Evolutionary conservation across 106 monocot species (phyloP), one percentile per base, ranked within the genome.

Genomic region (Xerophyta viscosa): DNA sequence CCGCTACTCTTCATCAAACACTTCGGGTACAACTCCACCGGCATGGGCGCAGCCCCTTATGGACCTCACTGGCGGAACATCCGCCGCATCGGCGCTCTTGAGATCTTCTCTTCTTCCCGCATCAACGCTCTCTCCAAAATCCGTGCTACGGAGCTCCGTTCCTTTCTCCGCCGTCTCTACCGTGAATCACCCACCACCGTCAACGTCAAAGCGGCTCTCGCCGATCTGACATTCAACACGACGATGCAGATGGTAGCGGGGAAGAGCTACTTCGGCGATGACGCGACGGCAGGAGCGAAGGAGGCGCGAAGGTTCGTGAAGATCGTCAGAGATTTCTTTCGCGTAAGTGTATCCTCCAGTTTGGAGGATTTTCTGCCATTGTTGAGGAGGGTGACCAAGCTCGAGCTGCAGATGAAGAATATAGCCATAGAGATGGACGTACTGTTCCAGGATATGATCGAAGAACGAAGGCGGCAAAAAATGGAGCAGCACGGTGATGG

Each of bases 31-130:
- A n/a, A n/a, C n/a, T n/a, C n/a, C n/a, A n/a, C n/a, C 41, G 9
- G 31, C 23, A 19, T 68, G 39, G 62, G 37, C 19, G 24, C 18
- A 8, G 52, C 74, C 28, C 30, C 49, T 23, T 67, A 74, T 20
- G 62, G 67, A 22, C 68, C 54, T 39, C 48, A 63, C 41, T 74
- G 62, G 74, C 74, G 67, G 23, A 57, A 55, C 48, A 36, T 74
- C 15, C 62, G 74, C 29, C 62, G 68, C 17, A 61, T 74, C 30
- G 20, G 67, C 47, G 41, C 57, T 20, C 24, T 48, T 17, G 62
- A 68, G 30, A 9, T 74, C 15, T 41, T 67, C 43, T 68, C 74
- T 3, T 9, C 61, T 6, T n/a, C 50, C 37, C 28, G 67, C 27
- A 24, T 73, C 24, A 20, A 26, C 27, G 20, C 22, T 18, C 54